These are phyloP conservation scores for Russula vinacea DNA, from an alignment of 768 basidiomycete genomes.

Conservation along the genomic window DNA sequence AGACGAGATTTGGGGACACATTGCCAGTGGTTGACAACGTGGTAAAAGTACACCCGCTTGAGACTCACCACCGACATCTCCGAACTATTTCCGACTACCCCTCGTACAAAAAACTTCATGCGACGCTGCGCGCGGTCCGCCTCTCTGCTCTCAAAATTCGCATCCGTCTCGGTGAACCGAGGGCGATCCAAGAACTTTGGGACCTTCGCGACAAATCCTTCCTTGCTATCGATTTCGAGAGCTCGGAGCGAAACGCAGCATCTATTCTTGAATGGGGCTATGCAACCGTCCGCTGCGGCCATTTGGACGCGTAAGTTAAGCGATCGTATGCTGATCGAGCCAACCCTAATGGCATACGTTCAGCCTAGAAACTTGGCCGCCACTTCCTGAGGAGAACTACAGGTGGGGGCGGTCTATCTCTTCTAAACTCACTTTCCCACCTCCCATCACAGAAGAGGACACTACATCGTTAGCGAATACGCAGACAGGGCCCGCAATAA, in stretches of 20 bases:
- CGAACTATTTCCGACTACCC: conserved; percentile 66
- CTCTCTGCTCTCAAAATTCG: conserved; percentile 64
- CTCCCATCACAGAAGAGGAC: conserved; percentile 50
- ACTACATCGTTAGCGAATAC: conserved; percentile 71
- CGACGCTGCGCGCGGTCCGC: conserved; percentile 65
- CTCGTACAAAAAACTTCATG: conserved; percentile 65
- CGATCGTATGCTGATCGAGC: background rate
- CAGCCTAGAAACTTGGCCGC: conserved; percentile 74
- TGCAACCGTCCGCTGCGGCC: conserved; percentile 70
- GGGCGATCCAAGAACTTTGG: conserved; percentile 66
- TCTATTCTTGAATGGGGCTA: conserved; percentile 79
- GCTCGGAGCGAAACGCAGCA: conserved; percentile 67
- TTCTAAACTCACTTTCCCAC: conserved; percentile 20
- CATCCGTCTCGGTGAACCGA: conserved; percentile 62
- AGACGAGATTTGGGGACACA: conserved; percentile 79
- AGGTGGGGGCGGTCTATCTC: conserved; percentile 43
- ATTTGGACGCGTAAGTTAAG: conserved; percentile 60
- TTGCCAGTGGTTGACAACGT: conserved; percentile 72
- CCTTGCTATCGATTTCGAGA: conserved; percentile 71
- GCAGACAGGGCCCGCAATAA: conserved; percentile 63
- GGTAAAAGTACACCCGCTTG: conserved; percentile 64
- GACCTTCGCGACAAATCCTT: conserved; percentile 67
- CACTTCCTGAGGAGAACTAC: conserved; percentile 70
- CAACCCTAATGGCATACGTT: background rate
- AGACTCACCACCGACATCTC: conserved; percentile 62